Percentiles rank a stretch among this genome's conserved stretches.
These are phyloP conservation scores for Ascochyta rabiei DNA, from an alignment of 2,329 filamentous ascomycete species.

Conservation along the genomic window DNA sequence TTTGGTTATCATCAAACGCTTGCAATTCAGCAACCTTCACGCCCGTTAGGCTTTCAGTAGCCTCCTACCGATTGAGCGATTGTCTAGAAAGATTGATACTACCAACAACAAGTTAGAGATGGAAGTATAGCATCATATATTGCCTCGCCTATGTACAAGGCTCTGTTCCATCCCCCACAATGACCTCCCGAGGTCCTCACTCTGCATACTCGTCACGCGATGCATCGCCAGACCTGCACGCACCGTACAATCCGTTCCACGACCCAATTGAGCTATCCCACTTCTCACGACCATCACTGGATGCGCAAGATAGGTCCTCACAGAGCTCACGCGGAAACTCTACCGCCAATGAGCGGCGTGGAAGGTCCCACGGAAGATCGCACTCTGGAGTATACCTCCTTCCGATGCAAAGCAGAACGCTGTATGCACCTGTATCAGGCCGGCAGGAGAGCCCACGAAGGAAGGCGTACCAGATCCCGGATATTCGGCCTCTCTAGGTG, in stretches of 20 bases:
- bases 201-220: conserved; percentile 32
- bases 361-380: conserved; percentile 20
- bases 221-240: conserved; percentile 33
- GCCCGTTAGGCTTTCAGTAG: not conserved
- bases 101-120: not conserved
- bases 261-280: conserved; percentile 41
- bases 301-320: conserved; percentile 7
- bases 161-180: conserved; percentile 13
- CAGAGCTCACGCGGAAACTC: conserved; percentile 18
- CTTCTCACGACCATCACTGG: conserved; percentile 19
- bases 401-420: conserved; percentile 12
- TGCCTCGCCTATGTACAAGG: not conserved
- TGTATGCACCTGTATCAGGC: conserved; percentile 30
- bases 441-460: conserved; percentile 23
- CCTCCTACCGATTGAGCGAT: not conserved
- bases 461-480: conserved; percentile 34
- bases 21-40: not conserved
- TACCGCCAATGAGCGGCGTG: conserved; percentile 17
- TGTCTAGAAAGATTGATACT: not conserved
- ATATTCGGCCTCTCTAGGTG: conserved; percentile 38
- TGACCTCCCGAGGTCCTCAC: conserved; percentile 30
- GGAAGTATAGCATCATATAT: not conserved
- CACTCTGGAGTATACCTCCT: conserved; percentile 27
- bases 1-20: not conserved
- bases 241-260: conserved; percentile 33